Evolutionary conservation across 2,329 filamentous ascomycete species (phyloP), one percentile per base, ranked within the genome.

Genomic region (Clarireedia homoeocarpa): DNA sequence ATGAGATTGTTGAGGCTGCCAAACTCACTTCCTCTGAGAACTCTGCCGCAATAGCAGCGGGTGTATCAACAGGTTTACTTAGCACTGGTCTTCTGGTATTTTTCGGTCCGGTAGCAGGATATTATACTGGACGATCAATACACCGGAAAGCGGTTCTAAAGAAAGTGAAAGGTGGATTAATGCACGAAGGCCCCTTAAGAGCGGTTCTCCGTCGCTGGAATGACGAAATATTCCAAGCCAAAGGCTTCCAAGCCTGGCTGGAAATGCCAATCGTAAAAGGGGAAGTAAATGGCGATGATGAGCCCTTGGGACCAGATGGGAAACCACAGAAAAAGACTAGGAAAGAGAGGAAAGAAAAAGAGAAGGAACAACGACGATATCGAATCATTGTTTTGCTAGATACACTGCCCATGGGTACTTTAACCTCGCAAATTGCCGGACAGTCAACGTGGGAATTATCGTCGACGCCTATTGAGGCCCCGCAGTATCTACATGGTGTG

Each of bases 161-260:
- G 15, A 63, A 60, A 24, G 64, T 66, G 1, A 60, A 58, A 39
- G 56, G 64, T 30, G 57, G 56, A 27, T 38, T 67, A 9, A 40
- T 51, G 20, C 58, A 60, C 1, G 60, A 65, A 4, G 65, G 63
- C 1, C 58, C 58, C 1, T 42, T 67, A 6, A 51, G 61, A 44
- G 40, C 47, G 5, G 55, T 62, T 5, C 51, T 67, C 1, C 49
- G 53, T 15, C 51, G 45, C 26, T 66, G 62, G 61, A 67, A 67
- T 47, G 55, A 60, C 12, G 49, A 53, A 2, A 30, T 30, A 3
- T 66, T 63, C 20, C 15, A 20, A 20, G 38, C 52, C 3, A 60
- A 56, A 27, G 62, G 63, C 1, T 61, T 66, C n/a, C 59, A 63
- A 20, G 59, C 59, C 6, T 67, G 65, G 65, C 46, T 67, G 2